Evolutionary conservation across 257 asterid genomes (phyloP), one percentile per base, ranked within the genome.

Genomic region (Ligustrum vulgare): DNA sequence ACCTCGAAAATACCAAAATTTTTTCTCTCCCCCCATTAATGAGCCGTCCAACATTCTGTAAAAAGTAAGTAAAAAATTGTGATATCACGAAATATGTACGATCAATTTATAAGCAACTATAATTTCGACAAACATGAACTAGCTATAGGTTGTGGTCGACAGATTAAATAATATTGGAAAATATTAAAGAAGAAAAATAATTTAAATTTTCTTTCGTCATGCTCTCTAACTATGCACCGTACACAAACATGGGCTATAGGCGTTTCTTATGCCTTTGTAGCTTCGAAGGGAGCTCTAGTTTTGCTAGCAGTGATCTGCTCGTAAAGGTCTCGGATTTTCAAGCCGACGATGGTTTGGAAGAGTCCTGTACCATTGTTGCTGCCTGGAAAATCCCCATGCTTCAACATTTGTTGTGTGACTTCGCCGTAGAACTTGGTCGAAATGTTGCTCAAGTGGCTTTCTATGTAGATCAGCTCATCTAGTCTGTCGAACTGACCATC

Each of bases 341-440:
- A 75, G 9, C 97, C 98, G 0, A 90, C 77, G 65, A 95, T 89
- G 35, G 99, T 95, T 68, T 95, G 99, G 89, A 95, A 95, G 33
- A 95, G 91, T 41, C 99, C 99, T 0, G 98, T 93, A 12, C 99
- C 99, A 41, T 95, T 95, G 90, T 87, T 95, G 92, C 99, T 95
- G 13, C 90, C 90, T 0, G 90, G 90, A 81, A 86, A 86, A 23
- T 86, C 90, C 0, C 88, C 70, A 35, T 84, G 88, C 76, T 86
- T 86, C 81, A 86, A 70, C 98, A 95, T 91, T 84, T 95, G 99
- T 78, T 95, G 98, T 3, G 99, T 95, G 7, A 95, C 91, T 71
- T 95, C 99, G 13, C 98, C 98, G 11, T 95, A 95, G 88, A 95
- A 95, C 80, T 95, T 95, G 47, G 87, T 81, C 6, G 98, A 95